Evolutionary conservation across 306 rosid species (phyloP), one percentile per base, ranked within the genome.

Genomic region (Inga laurina): DNA sequence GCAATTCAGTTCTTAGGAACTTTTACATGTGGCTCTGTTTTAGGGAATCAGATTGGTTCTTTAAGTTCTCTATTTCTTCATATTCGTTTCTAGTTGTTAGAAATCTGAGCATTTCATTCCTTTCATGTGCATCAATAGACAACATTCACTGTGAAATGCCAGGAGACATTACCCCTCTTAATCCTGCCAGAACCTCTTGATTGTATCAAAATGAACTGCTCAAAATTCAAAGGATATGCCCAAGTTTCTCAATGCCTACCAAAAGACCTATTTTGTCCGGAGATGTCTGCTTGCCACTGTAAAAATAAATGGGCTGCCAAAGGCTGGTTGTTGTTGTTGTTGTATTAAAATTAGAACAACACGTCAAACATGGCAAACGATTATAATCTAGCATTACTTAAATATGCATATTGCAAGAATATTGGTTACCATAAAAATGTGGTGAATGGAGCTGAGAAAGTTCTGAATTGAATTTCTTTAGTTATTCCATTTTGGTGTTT

Each of bases 401-500:
- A 56, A 56, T 12, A 11, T 79, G 73, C 19, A 2, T 72, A 46
- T 37, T 64, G 41, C 49, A 30, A 84, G 75, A 77, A 66, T 73
- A 15, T 81, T 64, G 78, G 56, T 39, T 41, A 65, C 32, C 44
- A 13, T 24, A 70, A 24, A 71, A 43, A 41, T 27, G 32, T 76
- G 32, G 52, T 65, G 51, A 44, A 39, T 37, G 35, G 59, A 43
- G 78, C 69, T 30, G 24, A 71, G 37, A 76, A 41, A 51, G 18
- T 7, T 21, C 39, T 4, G 27, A 49, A 43, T 10, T 74, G 48
- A 56, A 14, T 68, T 82, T 61, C 76, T 68, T 86, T 56, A 22
- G 49, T 61, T 75, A 14, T 82, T 82, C 81, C n/a, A n/a, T 75
- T 79, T 54, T 70, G 54, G 35, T 64, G 19, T 81, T 45, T 69